Evolutionary conservation across 169 alveolate genomes (phyloP).

Genomic region (Plasmodium coatneyi): DNA sequence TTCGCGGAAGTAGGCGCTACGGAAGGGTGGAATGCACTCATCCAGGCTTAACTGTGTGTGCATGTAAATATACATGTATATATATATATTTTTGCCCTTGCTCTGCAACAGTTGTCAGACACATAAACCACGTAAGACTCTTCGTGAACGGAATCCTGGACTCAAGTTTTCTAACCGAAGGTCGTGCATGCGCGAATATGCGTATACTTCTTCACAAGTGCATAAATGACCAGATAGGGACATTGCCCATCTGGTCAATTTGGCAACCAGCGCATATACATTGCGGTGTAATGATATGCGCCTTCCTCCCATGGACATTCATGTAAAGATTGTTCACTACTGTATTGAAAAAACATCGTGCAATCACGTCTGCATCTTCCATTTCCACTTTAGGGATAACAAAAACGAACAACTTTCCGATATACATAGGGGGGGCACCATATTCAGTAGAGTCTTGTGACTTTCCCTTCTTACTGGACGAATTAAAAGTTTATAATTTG

Average conservation of each 20-base stretch:
- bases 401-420: slow-evolving; percentile 87
- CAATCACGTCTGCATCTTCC: background rate
- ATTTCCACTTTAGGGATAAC: slow-evolving; percentile 69
- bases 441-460: slow-evolving; percentile 86
- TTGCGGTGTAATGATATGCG: background rate
- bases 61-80: background rate
- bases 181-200: slow-evolving; percentile 2
- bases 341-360: background rate
- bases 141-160: slow-evolving; percentile 69
- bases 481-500: slow-evolving; percentile 84
- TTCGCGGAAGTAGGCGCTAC: background rate
- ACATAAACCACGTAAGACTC: slow-evolving; percentile 51
- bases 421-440: slow-evolving; percentile 90
- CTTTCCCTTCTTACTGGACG: slow-evolving; percentile 89
- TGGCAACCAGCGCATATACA: background rate
- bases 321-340: background rate
- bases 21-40: background rate
- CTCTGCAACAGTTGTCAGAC: slow-evolving; percentile 51
- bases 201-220: background rate
- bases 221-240: background rate
- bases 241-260: background rate
- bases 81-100: background rate
- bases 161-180: slow-evolving; percentile 71
- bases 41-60: background rate
- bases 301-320: background rate